Conservation (phyloP, 768 basidiomycete genomes). For the Erythrobasidium yunnanense region DNA sequence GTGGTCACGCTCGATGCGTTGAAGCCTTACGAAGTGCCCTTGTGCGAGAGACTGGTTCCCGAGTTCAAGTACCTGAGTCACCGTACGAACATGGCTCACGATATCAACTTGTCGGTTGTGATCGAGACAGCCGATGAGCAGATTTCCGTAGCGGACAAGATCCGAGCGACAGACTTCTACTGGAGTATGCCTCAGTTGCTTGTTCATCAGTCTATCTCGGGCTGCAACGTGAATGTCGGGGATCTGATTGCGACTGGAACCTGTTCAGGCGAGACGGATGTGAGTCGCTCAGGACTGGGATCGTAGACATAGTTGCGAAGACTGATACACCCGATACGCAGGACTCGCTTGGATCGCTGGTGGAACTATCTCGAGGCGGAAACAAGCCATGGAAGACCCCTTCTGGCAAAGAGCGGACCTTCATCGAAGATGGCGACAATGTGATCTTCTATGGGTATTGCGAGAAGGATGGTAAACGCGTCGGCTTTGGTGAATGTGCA, state of each 20-base stretch:
- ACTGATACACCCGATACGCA: too few species aligned
- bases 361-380: conserved; percentile 31
- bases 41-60: conserved; percentile 6
- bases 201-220: conserved; percentile 32
- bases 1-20: conserved; percentile 31
- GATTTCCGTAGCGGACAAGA: background rate
- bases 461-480: conserved; percentile 2
- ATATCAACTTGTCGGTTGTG: conserved; percentile 2
- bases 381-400: conserved; percentile 3
- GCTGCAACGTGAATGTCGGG: conserved; percentile 28
- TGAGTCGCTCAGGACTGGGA: too few species aligned
- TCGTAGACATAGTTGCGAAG: too few species aligned
- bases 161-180: conserved; percentile 27
- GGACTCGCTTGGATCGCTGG: conserved; percentile 20
- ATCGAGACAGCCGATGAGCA: background rate
- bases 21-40: conserved; percentile 27
- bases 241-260: conserved; percentile 37
- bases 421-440: conserved; percentile 30
- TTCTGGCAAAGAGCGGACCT: conserved; percentile 15
- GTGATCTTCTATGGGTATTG: conserved; percentile 27
- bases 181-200: conserved; percentile 34
- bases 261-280: conserved; percentile 27
- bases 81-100: background rate
- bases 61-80: background rate
- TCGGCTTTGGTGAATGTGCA: conserved; percentile 31